A percentile compares a stretch with the other conserved stretches of the same genome.
These are phyloP conservation scores for Ganoderma meredithae DNA, from an alignment of 1,284 basidiomycete species.

Conservation along the genomic window DNA sequence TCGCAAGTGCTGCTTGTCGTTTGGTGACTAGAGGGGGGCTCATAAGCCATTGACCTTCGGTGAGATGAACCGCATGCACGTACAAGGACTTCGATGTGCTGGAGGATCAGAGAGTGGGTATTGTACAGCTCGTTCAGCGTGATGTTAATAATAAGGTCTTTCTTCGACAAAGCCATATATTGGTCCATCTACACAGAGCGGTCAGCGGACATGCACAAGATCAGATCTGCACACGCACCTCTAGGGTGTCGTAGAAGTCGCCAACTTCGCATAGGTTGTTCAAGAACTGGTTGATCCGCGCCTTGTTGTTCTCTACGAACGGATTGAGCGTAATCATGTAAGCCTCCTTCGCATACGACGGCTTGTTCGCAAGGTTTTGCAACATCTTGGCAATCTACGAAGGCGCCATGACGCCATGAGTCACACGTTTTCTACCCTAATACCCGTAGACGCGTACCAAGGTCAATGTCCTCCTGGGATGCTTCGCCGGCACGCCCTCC, in stretches of 20 bases:
- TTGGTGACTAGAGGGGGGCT: constrained; percentile 75
- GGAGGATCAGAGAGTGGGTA: constrained; percentile 93
- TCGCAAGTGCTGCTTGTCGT: constrained; percentile 96
- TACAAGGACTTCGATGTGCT: constrained; percentile 95
- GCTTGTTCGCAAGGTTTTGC: constrained; percentile 99
- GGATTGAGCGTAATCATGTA: constrained; percentile 99
- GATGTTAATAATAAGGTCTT: constrained; percentile 97
- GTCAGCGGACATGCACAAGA: constrained; percentile 7
- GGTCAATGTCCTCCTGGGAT: constrained; percentile 94
- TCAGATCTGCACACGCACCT: constrained; percentile 60
- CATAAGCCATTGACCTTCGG: constrained; percentile 16
- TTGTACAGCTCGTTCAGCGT: constrained; percentile 99
- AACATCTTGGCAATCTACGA: constrained; percentile 98
- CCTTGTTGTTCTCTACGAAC: constrained; percentile 98
- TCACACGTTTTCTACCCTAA: not conserved
- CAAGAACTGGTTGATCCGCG: constrained; percentile 95
- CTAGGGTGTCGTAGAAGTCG: constrained; percentile 98
- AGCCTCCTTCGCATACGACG: constrained; percentile 95
- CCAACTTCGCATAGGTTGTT: constrained; percentile 98
- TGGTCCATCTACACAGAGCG: constrained; percentile 89
- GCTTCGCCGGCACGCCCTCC: constrained; percentile 96
- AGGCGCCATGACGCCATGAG: constrained; percentile 15
- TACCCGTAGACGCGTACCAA: constrained; percentile 60
- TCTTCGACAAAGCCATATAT: constrained; percentile 99
- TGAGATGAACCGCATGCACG: constrained; percentile 41